These are phyloP conservation scores for Huntiella abstrusa DNA, from an alignment of 2,329 filamentous ascomycete species.

Conservation along the genomic window DNA sequence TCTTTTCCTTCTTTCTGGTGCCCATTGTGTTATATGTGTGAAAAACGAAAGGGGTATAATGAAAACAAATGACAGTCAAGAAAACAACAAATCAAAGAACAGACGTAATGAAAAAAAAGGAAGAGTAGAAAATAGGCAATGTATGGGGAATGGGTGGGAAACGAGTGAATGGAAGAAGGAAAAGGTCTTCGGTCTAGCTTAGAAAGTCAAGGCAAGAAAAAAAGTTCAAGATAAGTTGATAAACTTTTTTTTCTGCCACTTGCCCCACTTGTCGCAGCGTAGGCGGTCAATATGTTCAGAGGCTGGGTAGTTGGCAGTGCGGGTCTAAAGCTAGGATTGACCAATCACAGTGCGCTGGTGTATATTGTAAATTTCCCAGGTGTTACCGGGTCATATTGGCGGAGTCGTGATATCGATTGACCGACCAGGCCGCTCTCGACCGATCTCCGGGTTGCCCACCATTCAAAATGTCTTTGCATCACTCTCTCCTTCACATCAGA, in stretches of 20 bases:
- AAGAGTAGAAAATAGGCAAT: not conserved
- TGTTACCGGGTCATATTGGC: not conserved
- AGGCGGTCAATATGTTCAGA: constrained; percentile 6
- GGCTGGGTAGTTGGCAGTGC: not conserved
- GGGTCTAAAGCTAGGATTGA: not conserved
- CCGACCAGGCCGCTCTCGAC: not conserved
- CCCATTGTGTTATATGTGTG: constrained; percentile 40
- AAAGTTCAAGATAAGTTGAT: not conserved
- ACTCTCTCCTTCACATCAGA: not conserved
- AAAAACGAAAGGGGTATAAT: constrained; percentile 8
- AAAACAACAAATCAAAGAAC: not conserved
- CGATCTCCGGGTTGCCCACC: not conserved
- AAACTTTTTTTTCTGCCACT: constrained; percentile 16
- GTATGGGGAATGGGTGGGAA: not conserved
- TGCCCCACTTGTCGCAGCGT: constrained; percentile 14
- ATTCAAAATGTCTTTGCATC: constrained; percentile 2
- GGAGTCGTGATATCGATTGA: not conserved
- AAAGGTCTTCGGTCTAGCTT: not conserved
- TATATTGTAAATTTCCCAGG: not conserved
- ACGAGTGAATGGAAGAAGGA: not conserved
- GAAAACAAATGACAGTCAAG: constrained; percentile 12
- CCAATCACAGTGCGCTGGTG: constrained; percentile 2
- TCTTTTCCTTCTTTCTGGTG: constrained; percentile 77
- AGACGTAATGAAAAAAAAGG: not conserved
- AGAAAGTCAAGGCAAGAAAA: not conserved